phyloP scores from a whole-genome alignment of 169 alveolate genomes.

The Eimeria maxima region DNA sequence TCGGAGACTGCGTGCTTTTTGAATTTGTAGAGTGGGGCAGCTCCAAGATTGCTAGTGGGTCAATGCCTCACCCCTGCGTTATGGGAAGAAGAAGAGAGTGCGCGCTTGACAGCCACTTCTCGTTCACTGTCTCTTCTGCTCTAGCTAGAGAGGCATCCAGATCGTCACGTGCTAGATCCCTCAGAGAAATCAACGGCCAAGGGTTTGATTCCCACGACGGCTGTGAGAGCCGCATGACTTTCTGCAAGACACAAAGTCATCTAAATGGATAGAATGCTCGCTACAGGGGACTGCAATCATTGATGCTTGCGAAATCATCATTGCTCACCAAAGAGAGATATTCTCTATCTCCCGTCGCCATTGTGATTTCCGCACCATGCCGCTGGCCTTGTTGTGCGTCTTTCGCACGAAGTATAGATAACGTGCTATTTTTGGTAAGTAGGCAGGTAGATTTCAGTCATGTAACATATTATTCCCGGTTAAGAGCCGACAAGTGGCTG shows the following conservation, averaged over 20 bases:
- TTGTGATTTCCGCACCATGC: neutral
- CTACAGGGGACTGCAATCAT: no score
- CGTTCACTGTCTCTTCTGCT: slow-evolving; percentile 43
- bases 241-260: slow-evolving; percentile 27
- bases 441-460: neutral
- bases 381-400: neutral
- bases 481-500: neutral
- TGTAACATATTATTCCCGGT: neutral
- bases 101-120: slow-evolving; percentile 60
- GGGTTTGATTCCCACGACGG: slow-evolving; percentile 74
- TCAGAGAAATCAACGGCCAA: slow-evolving; percentile 70
- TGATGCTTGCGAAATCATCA: neutral
- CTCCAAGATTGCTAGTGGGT: neutral
- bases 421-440: neutral
- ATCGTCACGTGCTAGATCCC: slow-evolving; percentile 35
- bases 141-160: neutral
- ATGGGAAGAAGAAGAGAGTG: slow-evolving; percentile 78
- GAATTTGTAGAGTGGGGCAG: neutral
- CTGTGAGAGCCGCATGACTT: slow-evolving; percentile 83
- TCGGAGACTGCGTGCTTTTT: neutral
- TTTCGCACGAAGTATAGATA: neutral
- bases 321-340: slow-evolving; percentile 66
- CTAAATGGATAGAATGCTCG: no score
- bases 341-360: slow-evolving; percentile 63
- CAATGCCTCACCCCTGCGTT: slow-evolving; percentile 75